A percentile compares a stretch with the other conserved stretches of the same genome.
Conservation (phyloP, 164 flowering plant species). For the Euptelea pleiosperma region DNA sequence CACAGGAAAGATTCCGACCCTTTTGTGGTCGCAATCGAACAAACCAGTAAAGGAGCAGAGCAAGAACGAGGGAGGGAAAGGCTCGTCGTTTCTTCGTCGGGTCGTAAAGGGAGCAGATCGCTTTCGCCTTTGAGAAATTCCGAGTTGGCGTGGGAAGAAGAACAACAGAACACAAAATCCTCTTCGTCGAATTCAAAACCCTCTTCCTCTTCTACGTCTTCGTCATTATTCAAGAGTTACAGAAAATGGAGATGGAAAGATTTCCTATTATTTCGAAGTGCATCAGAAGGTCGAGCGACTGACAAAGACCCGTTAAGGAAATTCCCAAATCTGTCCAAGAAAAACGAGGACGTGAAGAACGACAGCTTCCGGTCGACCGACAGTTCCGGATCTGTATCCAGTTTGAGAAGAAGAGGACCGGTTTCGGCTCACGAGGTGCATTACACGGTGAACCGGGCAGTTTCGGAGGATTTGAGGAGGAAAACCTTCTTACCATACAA, state of each 20-base stretch:
- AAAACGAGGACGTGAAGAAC: conserved; percentile 38
- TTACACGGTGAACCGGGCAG: conserved; percentile 72
- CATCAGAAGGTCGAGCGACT: conserved; percentile 81
- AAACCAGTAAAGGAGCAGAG: conserved; percentile 18
- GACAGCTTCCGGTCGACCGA: conserved; percentile 46
- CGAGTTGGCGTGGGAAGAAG: conserved; percentile 35
- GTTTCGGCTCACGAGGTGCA: conserved; percentile 82
- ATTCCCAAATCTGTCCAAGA: conserved; percentile 36
- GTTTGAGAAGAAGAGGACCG: conserved; percentile 37
- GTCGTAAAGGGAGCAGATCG: conserved; percentile 54
- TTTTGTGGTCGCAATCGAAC: conserved; percentile 21
- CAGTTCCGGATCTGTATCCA: conserved; percentile 27
- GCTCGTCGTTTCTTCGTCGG: conserved; percentile 10
- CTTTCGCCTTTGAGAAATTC: conserved; percentile 58
- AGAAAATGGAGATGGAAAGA: conserved; percentile 79
- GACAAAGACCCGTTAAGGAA: conserved; percentile 69
- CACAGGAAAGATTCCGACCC: conserved; percentile 32
- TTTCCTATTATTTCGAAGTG: conserved; percentile 76
- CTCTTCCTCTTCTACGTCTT: conserved; percentile 13
- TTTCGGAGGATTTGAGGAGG: conserved; percentile 63
- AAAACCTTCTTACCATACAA: conserved; percentile 82
- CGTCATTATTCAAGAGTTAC: conserved; percentile 23
- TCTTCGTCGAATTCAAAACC: conserved; percentile 13
- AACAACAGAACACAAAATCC: conserved; percentile 10
- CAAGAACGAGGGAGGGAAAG: conserved; percentile 46